A percentile compares a stretch with the other conserved stretches of the same genome.
Evolutionary conservation across 306 rosid species (phyloP).

Genomic region (Psophocarpus tetragonolobus): DNA sequence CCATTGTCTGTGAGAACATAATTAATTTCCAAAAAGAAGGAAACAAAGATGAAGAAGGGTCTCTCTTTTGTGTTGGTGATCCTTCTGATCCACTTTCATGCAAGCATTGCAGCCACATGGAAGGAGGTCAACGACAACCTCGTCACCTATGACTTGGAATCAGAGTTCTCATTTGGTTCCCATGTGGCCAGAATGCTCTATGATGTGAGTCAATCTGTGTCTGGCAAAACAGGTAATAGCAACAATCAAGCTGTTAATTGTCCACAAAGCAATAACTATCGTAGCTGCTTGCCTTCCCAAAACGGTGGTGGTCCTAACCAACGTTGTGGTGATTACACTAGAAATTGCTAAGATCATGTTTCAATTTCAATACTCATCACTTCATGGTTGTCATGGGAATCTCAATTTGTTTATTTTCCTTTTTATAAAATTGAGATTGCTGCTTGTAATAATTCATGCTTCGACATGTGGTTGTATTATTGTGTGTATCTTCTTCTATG

Average conservation of each 20-base stretch:
- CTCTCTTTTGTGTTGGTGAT: constrained; percentile 2
- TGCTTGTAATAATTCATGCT: neutral
- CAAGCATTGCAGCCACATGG: neutral
- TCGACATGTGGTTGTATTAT: neutral
- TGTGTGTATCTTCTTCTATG: neutral
- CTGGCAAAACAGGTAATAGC: constrained; percentile 3
- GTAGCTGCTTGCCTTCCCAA: constrained; percentile 24
- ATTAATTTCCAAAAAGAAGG: neutral
- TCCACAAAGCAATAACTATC: neutral
- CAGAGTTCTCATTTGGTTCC: constrained; percentile 33
- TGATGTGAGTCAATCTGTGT: neutral
- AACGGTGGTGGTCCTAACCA: constrained; percentile 12
- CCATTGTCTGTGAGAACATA: neutral
- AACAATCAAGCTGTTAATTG: constrained; percentile 32
- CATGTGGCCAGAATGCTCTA: constrained; percentile 40
- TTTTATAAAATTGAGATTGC: neutral
- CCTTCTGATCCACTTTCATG: constrained; percentile 5
- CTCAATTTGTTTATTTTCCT: neutral
- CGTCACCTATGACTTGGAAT: constrained; percentile 23
- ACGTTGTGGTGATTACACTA: constrained; percentile 17
- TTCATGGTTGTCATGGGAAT: neutral
- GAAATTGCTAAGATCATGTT: constrained; percentile 20
- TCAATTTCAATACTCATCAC: neutral
- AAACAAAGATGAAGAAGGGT: constrained; percentile 28
- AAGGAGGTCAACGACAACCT: neutral